A percentile compares a stretch with the other conserved stretches of the same genome.
These are phyloP conservation scores for Dendrobium officinale DNA, from an alignment of 106 monocot genomes.

Conservation along the genomic window DNA sequence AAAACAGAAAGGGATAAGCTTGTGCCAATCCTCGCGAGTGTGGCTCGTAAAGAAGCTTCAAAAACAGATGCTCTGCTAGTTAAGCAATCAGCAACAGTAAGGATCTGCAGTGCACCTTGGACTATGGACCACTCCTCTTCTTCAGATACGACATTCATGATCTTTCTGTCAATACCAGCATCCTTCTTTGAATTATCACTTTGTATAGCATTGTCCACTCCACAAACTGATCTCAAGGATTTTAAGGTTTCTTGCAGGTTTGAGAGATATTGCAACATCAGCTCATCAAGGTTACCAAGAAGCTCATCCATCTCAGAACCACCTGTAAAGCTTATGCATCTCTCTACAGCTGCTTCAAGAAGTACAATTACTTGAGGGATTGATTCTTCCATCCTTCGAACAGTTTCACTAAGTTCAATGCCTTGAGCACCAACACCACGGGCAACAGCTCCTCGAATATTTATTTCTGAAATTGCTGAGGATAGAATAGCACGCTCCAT, in stretches of 20 bases:
- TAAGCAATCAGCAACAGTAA: slow-evolving; percentile 92
- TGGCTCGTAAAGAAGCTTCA: slow-evolving; percentile 92
- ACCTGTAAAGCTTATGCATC: slow-evolving; percentile 91
- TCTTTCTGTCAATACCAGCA: slow-evolving; percentile 40
- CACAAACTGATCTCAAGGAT: slow-evolving; percentile 76
- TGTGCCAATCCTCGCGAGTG: slow-evolving; percentile 85
- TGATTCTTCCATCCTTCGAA: slow-evolving; percentile 97
- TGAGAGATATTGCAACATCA: slow-evolving; percentile 82
- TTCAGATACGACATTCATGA: slow-evolving; percentile 80
- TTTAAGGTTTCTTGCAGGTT: slow-evolving; percentile 87
- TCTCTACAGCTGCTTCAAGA: slow-evolving; percentile 92
- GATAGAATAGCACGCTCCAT: slow-evolving; percentile 83
- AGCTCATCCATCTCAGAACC: slow-evolving; percentile 95
- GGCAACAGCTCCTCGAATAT: slow-evolving; percentile 82
- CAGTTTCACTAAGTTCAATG: slow-evolving; percentile 99
- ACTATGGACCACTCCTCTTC: slow-evolving; percentile 99
- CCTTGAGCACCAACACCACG: slow-evolving; percentile 97
- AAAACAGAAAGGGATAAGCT: slow-evolving; percentile 57
- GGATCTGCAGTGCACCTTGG: slow-evolving; percentile 95
- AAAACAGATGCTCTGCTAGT: slow-evolving; percentile 88
- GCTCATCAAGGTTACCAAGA: slow-evolving; percentile 71
- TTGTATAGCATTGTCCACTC: slow-evolving; percentile 50
- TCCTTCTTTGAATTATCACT: slow-evolving; percentile 64
- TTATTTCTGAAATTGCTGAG: slow-evolving; percentile 69
- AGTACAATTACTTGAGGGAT: slow-evolving; percentile 78